These are phyloP conservation scores for Plasmopara viticola DNA, from an alignment of 352 stramenopile species.

Conservation along the genomic window DNA sequence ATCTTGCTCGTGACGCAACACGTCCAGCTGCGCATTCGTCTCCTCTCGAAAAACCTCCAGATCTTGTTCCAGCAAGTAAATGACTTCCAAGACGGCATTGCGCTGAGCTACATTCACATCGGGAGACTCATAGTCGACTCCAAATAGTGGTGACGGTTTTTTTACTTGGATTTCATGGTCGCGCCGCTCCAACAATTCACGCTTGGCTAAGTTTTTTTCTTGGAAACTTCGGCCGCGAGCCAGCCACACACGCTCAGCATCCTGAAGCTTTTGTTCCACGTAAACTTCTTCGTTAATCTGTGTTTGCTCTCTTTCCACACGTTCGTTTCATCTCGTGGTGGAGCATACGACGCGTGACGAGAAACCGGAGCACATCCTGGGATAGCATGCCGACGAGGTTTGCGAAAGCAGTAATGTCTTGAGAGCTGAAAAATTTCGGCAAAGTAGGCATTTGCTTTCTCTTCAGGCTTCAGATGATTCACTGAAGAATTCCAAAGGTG, in stretches of 20 bases:
- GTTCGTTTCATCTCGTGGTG: constrained; percentile 19
- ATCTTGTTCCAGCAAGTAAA: constrained; percentile 44
- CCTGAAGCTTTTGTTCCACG: constrained; percentile 57
- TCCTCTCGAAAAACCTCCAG: constrained; percentile 53
- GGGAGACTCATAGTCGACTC: constrained; percentile 54
- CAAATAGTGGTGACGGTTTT: constrained; percentile 34
- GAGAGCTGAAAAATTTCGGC: constrained; percentile 73
- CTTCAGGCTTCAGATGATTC: constrained; percentile 43
- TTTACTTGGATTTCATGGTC: constrained; percentile 39
- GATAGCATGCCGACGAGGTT: constrained; percentile 47
- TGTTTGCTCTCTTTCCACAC: constrained; percentile 16
- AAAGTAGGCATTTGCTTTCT: constrained; percentile 53
- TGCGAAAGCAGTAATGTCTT: constrained; percentile 67
- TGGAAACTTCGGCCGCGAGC: constrained; percentile 30
- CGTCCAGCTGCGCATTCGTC: constrained; percentile 58
- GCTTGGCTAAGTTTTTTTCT: constrained; percentile 31
- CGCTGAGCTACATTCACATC: constrained; percentile 61
- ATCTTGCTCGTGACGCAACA: constrained; percentile 47
- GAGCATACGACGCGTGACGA: constrained; percentile 6
- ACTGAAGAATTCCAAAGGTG: constrained; percentile 70
- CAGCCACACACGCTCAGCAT: constrained; percentile 44
- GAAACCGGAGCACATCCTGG: constrained; percentile 5
- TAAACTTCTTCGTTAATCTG: constrained; percentile 54
- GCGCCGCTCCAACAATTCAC: constrained; percentile 17
- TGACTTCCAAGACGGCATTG: constrained; percentile 45